Evolutionary conservation across 1,139 yeast genomes (phyloP).

Genomic region (Torulaspora globosa): DNA sequence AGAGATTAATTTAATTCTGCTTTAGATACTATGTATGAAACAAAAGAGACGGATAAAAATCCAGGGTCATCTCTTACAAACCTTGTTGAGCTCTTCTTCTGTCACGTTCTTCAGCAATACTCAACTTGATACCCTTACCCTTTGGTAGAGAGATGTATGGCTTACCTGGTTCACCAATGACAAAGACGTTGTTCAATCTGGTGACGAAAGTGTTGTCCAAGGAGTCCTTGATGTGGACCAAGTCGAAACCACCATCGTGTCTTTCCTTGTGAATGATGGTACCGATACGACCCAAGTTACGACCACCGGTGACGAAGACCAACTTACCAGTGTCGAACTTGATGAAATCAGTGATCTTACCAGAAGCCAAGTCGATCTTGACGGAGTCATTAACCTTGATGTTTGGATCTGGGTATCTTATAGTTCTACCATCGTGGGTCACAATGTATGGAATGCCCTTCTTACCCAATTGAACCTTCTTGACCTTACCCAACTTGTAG

Average conservation of each 20-base stretch:
- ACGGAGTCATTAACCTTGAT: constrained; percentile 96
- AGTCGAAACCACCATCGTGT: constrained; percentile 99
- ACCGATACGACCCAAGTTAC: constrained; percentile 99
- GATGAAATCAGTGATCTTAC: constrained; percentile 87
- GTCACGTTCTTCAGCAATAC: constrained; percentile 99
- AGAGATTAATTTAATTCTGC: constrained; percentile 13
- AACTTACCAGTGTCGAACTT: constrained; percentile 94
- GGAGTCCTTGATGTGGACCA: constrained; percentile 96
- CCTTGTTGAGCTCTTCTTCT: constrained; percentile 80
- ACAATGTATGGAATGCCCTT: constrained; percentile 97
- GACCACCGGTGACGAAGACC: constrained; percentile 98
- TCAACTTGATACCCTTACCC: constrained; percentile 99
- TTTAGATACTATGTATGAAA: constrained; percentile 16
- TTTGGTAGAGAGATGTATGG: constrained; percentile 97
- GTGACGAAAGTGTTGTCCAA: constrained; percentile 98
- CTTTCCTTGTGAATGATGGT: constrained; percentile 96
- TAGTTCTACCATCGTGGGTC: constrained; percentile 99
- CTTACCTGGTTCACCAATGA: constrained; percentile 97
- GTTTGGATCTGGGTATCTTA: constrained; percentile 98
- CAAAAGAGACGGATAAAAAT: constrained; percentile 12
- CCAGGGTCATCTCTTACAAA: constrained; percentile 28
- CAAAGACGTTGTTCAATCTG: constrained; percentile 94
- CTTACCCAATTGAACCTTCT: constrained; percentile 97
- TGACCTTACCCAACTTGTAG: constrained; percentile 96
- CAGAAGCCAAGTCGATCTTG: constrained; percentile 91